Conservation (phyloP, 257 asterid genomes). For the Solanum corneliomulleri region DNA sequence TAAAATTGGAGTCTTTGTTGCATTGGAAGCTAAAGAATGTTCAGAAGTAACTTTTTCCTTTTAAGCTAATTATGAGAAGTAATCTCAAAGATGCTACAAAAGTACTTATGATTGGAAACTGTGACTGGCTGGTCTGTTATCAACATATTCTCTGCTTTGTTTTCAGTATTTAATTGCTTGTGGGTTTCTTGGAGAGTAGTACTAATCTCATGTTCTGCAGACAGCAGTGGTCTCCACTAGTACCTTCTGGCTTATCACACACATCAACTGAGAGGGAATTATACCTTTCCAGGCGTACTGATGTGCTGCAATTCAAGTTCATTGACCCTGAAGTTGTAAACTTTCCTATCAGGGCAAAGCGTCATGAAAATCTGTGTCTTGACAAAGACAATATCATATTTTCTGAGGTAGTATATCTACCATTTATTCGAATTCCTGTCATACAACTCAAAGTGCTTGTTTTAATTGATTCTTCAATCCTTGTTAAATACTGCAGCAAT, state of each 20-base stretch:
- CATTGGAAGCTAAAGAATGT: not conserved
- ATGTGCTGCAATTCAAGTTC: slow-evolving; percentile 44
- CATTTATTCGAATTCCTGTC: not conserved
- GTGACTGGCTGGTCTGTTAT: not conserved
- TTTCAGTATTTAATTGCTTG: not conserved
- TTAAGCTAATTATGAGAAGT: not conserved
- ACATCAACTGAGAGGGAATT: slow-evolving; percentile 44
- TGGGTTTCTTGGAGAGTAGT: not conserved
- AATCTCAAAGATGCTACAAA: not conserved
- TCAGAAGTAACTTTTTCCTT: not conserved
- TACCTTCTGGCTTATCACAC: slow-evolving; percentile 8
- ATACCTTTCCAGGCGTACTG: slow-evolving; percentile 39
- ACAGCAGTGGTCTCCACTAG: slow-evolving; percentile 43
- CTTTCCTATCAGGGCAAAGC: slow-evolving; percentile 12
- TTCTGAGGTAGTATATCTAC: slow-evolving; percentile 38
- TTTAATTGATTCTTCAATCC: not conserved
- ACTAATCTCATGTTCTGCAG: slow-evolving; percentile 17
- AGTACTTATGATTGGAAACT: not conserved
- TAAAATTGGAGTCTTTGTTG: not conserved
- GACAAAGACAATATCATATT: slow-evolving; percentile 27
- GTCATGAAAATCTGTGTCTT: slow-evolving; percentile 31
- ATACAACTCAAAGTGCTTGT: not conserved
- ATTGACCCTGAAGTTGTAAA: slow-evolving; percentile 29
- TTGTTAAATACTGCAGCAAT: not conserved
- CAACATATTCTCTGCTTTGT: not conserved